Conservation (phyloP, 805 yeast genomes). For the Ogataea populi-albae region DNA sequence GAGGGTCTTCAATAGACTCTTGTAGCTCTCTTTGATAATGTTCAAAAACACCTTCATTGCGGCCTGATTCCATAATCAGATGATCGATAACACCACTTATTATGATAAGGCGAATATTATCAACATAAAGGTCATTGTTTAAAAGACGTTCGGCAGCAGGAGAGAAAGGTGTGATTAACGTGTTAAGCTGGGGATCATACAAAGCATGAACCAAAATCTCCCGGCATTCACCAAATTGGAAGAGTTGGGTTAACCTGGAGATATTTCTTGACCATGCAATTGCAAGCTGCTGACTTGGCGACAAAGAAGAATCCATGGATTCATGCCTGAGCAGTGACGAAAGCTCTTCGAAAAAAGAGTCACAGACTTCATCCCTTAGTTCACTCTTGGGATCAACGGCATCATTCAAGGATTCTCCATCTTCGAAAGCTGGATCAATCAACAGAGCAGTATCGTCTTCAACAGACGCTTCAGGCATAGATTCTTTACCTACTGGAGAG, state of each 20-base stretch:
- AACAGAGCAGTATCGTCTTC: neutral
- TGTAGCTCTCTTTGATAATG: constrained; percentile 23
- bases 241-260: constrained; percentile 39
- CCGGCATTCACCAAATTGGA: constrained; percentile 52
- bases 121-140: constrained; percentile 4
- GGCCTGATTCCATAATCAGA: constrained; percentile 28
- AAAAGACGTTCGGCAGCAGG: constrained; percentile 3
- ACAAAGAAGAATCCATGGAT: neutral
- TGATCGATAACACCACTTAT: constrained; percentile 68
- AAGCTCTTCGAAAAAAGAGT: neutral
- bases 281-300: constrained; percentile 13
- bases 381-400: no score
- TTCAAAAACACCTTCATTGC: constrained; percentile 14
- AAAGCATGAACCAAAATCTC: constrained; percentile 60
- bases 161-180: constrained; percentile 4
- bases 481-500: neutral
- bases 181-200: constrained; percentile 31
- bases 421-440: no score
- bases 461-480: neutral
- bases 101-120: constrained; percentile 34
- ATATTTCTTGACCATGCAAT: constrained; percentile 43
- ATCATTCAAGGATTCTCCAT: no score
- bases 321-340: neutral
- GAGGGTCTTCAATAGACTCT: constrained; percentile 6
- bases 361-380: no score